Percentiles rank a stretch among this genome's conserved stretches.
Evolutionary conservation across 2,329 filamentous ascomycete species (phyloP).

Genomic region (Fusarium coffeatum): DNA sequence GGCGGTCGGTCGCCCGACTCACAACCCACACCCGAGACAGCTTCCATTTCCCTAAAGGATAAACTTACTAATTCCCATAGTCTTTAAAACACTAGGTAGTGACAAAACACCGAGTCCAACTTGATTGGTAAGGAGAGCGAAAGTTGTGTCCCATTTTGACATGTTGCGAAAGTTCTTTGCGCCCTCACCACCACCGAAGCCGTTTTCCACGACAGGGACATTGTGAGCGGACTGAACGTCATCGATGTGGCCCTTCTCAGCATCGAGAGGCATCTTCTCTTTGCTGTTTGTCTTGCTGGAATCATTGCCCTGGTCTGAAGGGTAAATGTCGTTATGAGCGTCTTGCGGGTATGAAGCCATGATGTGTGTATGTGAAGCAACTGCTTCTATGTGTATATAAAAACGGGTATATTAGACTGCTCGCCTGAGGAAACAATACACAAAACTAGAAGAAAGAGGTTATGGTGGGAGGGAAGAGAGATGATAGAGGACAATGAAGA

Average conservation of each 20-base stretch:
- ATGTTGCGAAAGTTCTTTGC: slow-evolving; percentile 51
- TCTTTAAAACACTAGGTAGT: slow-evolving; percentile 76
- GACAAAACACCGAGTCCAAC: slow-evolving; percentile 66
- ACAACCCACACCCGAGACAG: neutral
- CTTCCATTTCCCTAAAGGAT: too few relatives aligned
- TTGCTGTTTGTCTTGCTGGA: slow-evolving; percentile 46
- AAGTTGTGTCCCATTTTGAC: slow-evolving; percentile 50
- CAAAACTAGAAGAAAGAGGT: neutral
- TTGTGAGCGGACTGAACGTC: slow-evolving; percentile 38
- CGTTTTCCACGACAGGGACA: slow-evolving; percentile 42
- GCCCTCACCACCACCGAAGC: slow-evolving; percentile 47
- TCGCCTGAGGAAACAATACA: slow-evolving; percentile 9
- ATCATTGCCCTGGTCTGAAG: slow-evolving; percentile 44
- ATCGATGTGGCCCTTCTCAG: slow-evolving; percentile 19
- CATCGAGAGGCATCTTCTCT: slow-evolving; percentile 40
- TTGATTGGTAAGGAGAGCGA: slow-evolving; percentile 51
- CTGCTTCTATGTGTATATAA: neutral
- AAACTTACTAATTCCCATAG: slow-evolving; percentile 67
- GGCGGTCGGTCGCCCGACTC: neutral
- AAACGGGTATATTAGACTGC: slow-evolving; percentile 2
- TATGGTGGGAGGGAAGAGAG: slow-evolving; percentile 1
- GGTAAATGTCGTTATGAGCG: slow-evolving; percentile 41
- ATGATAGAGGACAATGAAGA: slow-evolving; percentile 7
- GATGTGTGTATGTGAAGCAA: slow-evolving; percentile 11
- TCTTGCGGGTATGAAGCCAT: slow-evolving; percentile 40